Evolutionary conservation across 306 rosid genomes (phyloP), one percentile per base, ranked within the genome.

Genomic region (Cicer judaicum): DNA sequence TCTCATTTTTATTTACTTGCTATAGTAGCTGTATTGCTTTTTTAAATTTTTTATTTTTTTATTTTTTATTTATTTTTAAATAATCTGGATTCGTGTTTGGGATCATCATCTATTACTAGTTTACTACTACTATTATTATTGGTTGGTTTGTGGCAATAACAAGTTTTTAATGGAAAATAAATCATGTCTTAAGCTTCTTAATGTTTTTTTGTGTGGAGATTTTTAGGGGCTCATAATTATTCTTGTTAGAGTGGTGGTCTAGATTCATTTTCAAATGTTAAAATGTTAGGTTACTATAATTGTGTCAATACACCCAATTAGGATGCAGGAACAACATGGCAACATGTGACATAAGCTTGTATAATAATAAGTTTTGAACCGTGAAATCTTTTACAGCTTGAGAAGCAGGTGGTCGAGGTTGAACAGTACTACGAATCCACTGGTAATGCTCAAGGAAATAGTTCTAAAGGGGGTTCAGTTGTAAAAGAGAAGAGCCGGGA

Each of bases 401-500:
- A 92, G 84, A 81, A 85, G 79, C 85, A 74, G 64, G 87, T 89
- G 70, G 48, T 69, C 24, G 89, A 89, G 72, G 73, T 92, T 41
- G 92, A 87, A 78, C 86, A 79, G 29, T 85, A 81, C 82, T 86
- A 80, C 56, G 55, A 24, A 62, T 62, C 76, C 6, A 54, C 21
- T 4, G 71, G 77, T 11, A 63, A 78, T 15, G 76, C 54, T 83
- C 85, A 83, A 63, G 78, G 56, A 34, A 84, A 79, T 74, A 79
- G 83, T 48, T 82, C 86, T 80, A 88, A 84, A 81, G 81, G 85
- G 11, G 73, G 84, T 73, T 79, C 86, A n/a, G 70, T 46, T 54
- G 70, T 21, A 43, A 89, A 83, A 77, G 95, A 89, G 43, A 87
- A 86, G 60, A 86, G 84, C 12, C 75, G 82, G 70, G 97, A 87